Evolutionary conservation across 306 rosid genomes (phyloP).

Genomic region (Vigna nakashimae): DNA sequence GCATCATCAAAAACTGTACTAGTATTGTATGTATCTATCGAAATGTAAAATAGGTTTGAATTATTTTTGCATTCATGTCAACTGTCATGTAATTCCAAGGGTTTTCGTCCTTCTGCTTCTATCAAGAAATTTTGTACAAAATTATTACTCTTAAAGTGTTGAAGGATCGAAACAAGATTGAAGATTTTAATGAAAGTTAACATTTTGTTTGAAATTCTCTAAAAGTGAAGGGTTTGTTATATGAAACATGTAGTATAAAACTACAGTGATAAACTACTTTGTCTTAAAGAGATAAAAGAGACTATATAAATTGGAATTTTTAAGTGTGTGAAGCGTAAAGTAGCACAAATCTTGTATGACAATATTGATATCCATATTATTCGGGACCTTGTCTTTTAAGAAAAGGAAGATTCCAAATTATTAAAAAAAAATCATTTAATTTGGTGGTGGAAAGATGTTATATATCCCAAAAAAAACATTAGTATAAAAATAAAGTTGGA

Average conservation of each 20-base stretch:
- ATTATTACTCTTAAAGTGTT: background rate
- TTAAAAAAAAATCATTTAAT: background rate
- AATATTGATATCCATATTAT: constrained; percentile 28
- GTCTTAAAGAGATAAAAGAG: background rate
- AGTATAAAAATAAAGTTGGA: background rate
- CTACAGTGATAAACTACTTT: background rate
- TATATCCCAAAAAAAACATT: background rate
- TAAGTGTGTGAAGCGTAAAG: constrained; percentile 32
- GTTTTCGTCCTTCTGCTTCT: constrained; percentile 9
- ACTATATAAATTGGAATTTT: constrained; percentile 33
- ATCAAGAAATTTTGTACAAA: constrained; percentile 27
- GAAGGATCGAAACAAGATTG: background rate
- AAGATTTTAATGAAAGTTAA: background rate
- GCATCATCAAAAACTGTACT: background rate
- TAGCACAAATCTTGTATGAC: constrained; percentile 35
- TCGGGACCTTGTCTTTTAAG: background rate
- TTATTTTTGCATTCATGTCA: constrained; percentile 29
- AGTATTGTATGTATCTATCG: background rate
- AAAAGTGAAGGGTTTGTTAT: background rate
- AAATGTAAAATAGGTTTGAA: constrained; percentile 41
- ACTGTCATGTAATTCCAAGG: background rate
- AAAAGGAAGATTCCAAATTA: constrained; percentile 17
- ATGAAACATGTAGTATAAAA: background rate
- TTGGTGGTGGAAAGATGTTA: background rate
- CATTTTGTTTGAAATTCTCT: background rate